Conservation (phyloP, 306 rosid species). For the Aeschynomene evenia region DNA sequence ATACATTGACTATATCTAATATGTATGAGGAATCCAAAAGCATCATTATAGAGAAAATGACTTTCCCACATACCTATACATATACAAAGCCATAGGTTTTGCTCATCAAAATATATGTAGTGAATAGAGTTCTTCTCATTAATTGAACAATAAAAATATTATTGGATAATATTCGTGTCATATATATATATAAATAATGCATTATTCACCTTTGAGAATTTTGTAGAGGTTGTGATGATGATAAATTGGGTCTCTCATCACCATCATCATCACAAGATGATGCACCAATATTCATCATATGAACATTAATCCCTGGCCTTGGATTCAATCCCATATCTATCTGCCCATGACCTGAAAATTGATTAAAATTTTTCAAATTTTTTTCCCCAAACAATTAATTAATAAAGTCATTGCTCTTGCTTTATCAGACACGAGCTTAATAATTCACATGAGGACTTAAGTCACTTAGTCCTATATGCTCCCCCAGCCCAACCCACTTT, state of each 20-base stretch:
- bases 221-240: conserved; percentile 28
- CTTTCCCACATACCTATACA: conserved; percentile 22
- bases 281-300: conserved; percentile 41
- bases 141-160: conserved; percentile 29
- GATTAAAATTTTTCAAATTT: no score
- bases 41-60: conserved; percentile 26
- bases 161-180: no score
- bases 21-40: conserved; percentile 26
- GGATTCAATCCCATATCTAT: conserved; percentile 46
- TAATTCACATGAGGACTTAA: conserved; percentile 51
- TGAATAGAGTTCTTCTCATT: conserved; percentile 22
- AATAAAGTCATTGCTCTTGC: conserved; percentile 41
- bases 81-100: conserved; percentile 42
- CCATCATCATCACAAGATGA: conserved; percentile 26
- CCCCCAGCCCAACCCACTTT: conserved; percentile 24
- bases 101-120: conserved; percentile 47
- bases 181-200: no score
- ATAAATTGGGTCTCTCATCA: conserved; percentile 26
- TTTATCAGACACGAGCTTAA: conserved; percentile 53
- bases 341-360: conserved; percentile 66
- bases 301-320: conserved; percentile 38
- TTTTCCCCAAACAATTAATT: conserved; percentile 30
- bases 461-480: conserved; percentile 11
- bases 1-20: conserved; percentile 34
- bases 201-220: conserved; percentile 42